These are phyloP conservation scores for Trebouxia sp. DNA, from an alignment of 139 green algal species.

Conservation along the genomic window DNA sequence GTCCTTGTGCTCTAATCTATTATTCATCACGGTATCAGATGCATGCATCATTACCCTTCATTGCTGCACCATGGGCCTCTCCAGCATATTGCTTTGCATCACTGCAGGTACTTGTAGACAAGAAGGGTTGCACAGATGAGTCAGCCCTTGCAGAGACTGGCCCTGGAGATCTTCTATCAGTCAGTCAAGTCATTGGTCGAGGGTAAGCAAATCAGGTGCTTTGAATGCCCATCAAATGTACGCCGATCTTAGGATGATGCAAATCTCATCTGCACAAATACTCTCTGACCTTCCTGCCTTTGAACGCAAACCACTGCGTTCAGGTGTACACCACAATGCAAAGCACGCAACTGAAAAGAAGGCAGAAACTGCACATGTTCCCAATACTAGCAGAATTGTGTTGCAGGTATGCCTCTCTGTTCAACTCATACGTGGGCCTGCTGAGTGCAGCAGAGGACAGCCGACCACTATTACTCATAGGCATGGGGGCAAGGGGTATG, in stretches of 20 bases:
- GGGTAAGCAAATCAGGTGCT: no score
- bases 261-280: no score
- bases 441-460: slow-evolving; percentile 63
- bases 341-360: no score
- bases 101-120: slow-evolving; percentile 49
- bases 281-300: no score
- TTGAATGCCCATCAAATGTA: no score
- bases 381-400: neutral
- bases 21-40: no score
- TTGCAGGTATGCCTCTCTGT: slow-evolving; percentile 69
- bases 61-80: no score
- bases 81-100: no score
- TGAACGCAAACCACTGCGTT: neutral
- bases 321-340: neutral
- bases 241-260: no score
- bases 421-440: slow-evolving; percentile 60
- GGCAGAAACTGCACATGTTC: no score
- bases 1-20: no score
- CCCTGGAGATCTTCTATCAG: slow-evolving; percentile 55
- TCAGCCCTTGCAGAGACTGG: slow-evolving; percentile 51
- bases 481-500: slow-evolving; percentile 59
- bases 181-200: slow-evolving; percentile 71
- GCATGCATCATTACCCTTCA: neutral
- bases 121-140: slow-evolving; percentile 37
- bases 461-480: slow-evolving; percentile 69